phyloP scores from a whole-genome alignment of 108 stramenopile species.

The Bacterosira constricta region DNA sequence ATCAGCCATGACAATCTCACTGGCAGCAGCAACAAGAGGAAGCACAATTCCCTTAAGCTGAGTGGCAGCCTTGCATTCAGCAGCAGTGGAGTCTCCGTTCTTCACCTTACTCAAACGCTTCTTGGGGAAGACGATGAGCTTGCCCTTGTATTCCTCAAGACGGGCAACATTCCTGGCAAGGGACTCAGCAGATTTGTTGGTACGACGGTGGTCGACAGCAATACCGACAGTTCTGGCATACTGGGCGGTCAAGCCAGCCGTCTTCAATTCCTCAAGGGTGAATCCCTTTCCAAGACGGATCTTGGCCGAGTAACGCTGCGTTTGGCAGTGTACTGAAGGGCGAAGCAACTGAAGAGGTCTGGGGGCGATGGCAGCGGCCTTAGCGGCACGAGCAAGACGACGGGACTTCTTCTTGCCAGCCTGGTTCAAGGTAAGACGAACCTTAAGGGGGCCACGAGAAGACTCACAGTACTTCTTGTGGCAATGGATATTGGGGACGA shows the following conservation, averaged over 20 bases:
- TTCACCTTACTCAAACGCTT: slow-evolving; percentile 81
- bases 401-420: slow-evolving; percentile 97
- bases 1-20: slow-evolving; percentile 76
- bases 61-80: slow-evolving; percentile 71
- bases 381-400: slow-evolving; percentile 90
- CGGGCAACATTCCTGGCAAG: slow-evolving; percentile 91
- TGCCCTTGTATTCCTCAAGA: slow-evolving; percentile 94
- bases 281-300: slow-evolving; percentile 95
- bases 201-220: slow-evolving; percentile 94
- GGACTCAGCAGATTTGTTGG: slow-evolving; percentile 87
- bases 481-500: slow-evolving; percentile 98
- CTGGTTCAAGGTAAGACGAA: slow-evolving; percentile 93
- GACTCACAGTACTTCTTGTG: slow-evolving; percentile 93
- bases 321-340: slow-evolving; percentile 96
- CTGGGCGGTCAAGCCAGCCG: slow-evolving; percentile 84
- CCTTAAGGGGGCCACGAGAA: slow-evolving; percentile 93
- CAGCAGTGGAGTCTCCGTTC: slow-evolving; percentile 66
- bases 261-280: slow-evolving; percentile 96
- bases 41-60: slow-evolving; percentile 74
- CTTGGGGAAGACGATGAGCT: slow-evolving; percentile 92
- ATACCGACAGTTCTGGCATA: slow-evolving; percentile 96
- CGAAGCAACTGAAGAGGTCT: slow-evolving; percentile 92
- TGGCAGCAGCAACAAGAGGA: slow-evolving; percentile 74
- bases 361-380: slow-evolving; percentile 96
- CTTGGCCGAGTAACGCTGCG: slow-evolving; percentile 96